These are phyloP conservation scores for Tricholoma saponaceum DNA, from an alignment of 768 basidiomycete species.

Conservation along the genomic window DNA sequence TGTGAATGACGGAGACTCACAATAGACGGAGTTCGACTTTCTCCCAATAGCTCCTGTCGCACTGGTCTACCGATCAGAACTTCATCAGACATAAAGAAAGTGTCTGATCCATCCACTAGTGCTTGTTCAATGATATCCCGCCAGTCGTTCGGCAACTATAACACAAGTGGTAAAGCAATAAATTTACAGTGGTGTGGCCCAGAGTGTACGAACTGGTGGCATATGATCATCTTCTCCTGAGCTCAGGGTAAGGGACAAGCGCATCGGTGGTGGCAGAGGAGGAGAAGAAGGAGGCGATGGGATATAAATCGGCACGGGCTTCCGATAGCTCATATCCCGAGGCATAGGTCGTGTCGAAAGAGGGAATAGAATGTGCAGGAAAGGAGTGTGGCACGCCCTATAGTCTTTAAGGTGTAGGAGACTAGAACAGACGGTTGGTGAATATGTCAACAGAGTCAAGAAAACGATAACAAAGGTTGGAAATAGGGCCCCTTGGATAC, in stretches of 20 bases:
- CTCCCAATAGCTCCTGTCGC: not conserved
- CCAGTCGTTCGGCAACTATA: slow-evolving; percentile 32
- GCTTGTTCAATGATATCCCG: slow-evolving; percentile 24
- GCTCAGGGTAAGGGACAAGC: slow-evolving; percentile 8
- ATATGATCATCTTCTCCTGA: slow-evolving; percentile 1
- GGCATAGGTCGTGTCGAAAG: slow-evolving; percentile 19
- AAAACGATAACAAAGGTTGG: not conserved
- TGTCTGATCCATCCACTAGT: slow-evolving; percentile 2
- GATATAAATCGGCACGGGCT: slow-evolving; percentile 64
- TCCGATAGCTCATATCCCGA: slow-evolving; percentile 59
- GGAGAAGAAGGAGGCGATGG: slow-evolving; percentile 58
- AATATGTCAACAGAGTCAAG: not conserved
- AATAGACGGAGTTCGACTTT: not conserved
- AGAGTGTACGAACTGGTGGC: slow-evolving; percentile 7
- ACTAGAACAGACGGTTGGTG: not conserved
- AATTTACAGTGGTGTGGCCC: not conserved
- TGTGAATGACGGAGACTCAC: not conserved
- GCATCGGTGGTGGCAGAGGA: slow-evolving; percentile 9
- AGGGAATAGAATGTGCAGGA: not conserved
- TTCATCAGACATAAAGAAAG: not conserved
- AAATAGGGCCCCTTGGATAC: not conserved
- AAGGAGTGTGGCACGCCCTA: not conserved
- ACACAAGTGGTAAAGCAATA: not conserved
- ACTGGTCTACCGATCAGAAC: not conserved
- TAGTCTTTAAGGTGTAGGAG: not conserved